These are phyloP conservation scores for Aaosphaeria arxii DNA, from an alignment of 2,329 filamentous ascomycete genomes.

Conservation along the genomic window DNA sequence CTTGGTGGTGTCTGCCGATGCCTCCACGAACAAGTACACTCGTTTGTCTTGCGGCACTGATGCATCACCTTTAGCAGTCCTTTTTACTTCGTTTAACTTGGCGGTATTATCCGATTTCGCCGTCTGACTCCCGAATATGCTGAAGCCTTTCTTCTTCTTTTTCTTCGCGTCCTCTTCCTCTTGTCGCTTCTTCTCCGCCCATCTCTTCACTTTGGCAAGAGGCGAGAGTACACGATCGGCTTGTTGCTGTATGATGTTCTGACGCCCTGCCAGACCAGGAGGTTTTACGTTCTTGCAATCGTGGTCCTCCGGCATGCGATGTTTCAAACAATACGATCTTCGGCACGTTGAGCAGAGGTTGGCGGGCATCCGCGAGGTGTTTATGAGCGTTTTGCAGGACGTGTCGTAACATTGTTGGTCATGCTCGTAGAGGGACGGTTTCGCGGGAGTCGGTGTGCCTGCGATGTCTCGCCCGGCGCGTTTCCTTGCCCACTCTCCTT, in stretches of 20 bases:
- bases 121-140: conserved; percentile 19
- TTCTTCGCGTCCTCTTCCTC: conserved; percentile 51
- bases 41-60: conserved; percentile 78
- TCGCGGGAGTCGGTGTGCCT: conserved; percentile 35
- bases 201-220: conserved; percentile 72
- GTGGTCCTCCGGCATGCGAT: conserved; percentile 76
- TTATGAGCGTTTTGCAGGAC: conserved; percentile 67
- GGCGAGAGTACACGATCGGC: conserved; percentile 69
- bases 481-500: conserved; percentile 58
- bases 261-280: conserved; percentile 47
- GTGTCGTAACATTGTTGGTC: conserved; percentile 67
- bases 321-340: conserved; percentile 73
- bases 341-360: conserved; percentile 72
- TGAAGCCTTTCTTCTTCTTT: conserved; percentile 21
- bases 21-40: conserved; percentile 88
- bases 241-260: conserved; percentile 43
- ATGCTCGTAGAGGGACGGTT: conserved; percentile 57
- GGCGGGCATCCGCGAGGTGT: conserved; percentile 64
- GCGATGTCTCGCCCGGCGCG: conserved; percentile 39
- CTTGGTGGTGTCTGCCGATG: conserved; percentile 79
- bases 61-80: conserved; percentile 83
- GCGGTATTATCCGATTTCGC: conserved; percentile 60
- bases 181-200: conserved; percentile 72
- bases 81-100: conserved; percentile 77
- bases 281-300: conserved; percentile 74